Conservation (phyloP, 1,284 basidiomycete species). For the Cutaneotrichosporon mucoides region DNA sequence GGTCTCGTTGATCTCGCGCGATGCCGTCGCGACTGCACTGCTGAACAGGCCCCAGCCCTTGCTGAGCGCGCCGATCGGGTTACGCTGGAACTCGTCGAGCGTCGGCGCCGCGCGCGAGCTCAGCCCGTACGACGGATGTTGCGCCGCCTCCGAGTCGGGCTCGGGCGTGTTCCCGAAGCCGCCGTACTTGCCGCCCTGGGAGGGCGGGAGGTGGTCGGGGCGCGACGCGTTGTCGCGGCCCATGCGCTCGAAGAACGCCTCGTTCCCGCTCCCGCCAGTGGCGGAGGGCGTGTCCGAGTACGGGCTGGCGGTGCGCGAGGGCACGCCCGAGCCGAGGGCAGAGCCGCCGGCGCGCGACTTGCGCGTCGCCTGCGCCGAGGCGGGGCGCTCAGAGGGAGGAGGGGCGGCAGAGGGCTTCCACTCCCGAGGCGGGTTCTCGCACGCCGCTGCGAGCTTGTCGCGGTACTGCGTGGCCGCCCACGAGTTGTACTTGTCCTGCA, state of each 20-base stretch:
- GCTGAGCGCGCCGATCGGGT: slow-evolving; percentile 42
- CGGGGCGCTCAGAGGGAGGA: slow-evolving; percentile 28
- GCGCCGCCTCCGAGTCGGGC: slow-evolving; percentile 11
- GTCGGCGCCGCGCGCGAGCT: slow-evolving; percentile 44
- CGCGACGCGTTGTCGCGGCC: slow-evolving; percentile 42
- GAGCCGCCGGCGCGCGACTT: slow-evolving; percentile 37
- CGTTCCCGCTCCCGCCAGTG: slow-evolving; percentile 32
- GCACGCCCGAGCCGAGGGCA: slow-evolving; percentile 3
- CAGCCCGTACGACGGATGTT: slow-evolving; percentile 40
- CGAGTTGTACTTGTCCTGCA: slow-evolving; percentile 79
- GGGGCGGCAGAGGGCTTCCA: slow-evolving; percentile 45
- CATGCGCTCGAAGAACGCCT: slow-evolving; percentile 48
- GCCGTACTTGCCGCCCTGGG: slow-evolving; percentile 47
- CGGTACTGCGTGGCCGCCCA: slow-evolving; percentile 90
- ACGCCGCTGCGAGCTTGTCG: slow-evolving; percentile 59
- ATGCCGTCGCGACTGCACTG: slow-evolving; percentile 40
- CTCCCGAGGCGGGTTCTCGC: slow-evolving; percentile 36
- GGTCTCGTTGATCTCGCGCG: slow-evolving; percentile 42
- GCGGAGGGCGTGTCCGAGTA: slow-evolving; percentile 15
- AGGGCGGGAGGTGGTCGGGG: slow-evolving; percentile 45
- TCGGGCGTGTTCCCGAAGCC: slow-evolving; percentile 47
- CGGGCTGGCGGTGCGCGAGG: slow-evolving; percentile 16
- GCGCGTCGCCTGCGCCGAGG: slow-evolving; percentile 45
- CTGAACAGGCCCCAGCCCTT: slow-evolving; percentile 51
- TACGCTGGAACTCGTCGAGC: slow-evolving; percentile 44